These are phyloP conservation scores for Linanthus parryae DNA, from an alignment of 148 eudicot species.

Conservation along the genomic window DNA sequence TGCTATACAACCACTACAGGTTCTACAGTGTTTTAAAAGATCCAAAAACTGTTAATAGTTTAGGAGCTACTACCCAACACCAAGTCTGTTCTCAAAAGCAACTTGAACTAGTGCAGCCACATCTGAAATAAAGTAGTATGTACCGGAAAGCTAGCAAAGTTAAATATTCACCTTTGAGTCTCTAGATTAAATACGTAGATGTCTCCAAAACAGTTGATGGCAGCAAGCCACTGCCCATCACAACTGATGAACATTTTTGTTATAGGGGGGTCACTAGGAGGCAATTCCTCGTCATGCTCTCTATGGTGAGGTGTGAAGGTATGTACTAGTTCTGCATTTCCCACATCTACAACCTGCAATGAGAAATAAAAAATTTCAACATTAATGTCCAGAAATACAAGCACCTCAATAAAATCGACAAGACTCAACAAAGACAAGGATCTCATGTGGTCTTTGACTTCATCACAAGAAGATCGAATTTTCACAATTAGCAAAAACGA, in stretches of 20 bases:
- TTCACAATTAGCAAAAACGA: neutral
- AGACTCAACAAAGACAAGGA: too few relatives aligned
- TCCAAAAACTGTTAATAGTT: too few relatives aligned
- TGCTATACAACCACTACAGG: too few relatives aligned
- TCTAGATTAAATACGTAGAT: conserved; percentile 81
- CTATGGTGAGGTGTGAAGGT: conserved; percentile 67
- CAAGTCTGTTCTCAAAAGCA: too few relatives aligned
- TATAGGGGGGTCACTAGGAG: conserved; percentile 81
- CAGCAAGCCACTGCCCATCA: conserved; percentile 97
- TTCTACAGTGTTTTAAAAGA: too few relatives aligned
- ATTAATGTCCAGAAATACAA: neutral
- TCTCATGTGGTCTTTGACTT: too few relatives aligned
- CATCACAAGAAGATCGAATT: too few relatives aligned
- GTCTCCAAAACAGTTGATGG: conserved; percentile 86
- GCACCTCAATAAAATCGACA: neutral
- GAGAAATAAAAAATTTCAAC: neutral
- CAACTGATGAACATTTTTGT: conserved; percentile 71
- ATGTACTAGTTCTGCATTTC: conserved; percentile 42
- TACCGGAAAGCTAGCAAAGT: neutral
- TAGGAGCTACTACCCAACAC: too few relatives aligned
- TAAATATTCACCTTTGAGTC: conserved; percentile 49
- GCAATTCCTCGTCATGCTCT: conserved; percentile 37
- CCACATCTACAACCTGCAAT: conserved; percentile 68
- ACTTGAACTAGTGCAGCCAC: too few relatives aligned
- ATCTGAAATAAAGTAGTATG: too few relatives aligned